Evolutionary conservation across 768 basidiomycete species (phyloP).

Genomic region (Hortiboletus flavorubellus): DNA sequence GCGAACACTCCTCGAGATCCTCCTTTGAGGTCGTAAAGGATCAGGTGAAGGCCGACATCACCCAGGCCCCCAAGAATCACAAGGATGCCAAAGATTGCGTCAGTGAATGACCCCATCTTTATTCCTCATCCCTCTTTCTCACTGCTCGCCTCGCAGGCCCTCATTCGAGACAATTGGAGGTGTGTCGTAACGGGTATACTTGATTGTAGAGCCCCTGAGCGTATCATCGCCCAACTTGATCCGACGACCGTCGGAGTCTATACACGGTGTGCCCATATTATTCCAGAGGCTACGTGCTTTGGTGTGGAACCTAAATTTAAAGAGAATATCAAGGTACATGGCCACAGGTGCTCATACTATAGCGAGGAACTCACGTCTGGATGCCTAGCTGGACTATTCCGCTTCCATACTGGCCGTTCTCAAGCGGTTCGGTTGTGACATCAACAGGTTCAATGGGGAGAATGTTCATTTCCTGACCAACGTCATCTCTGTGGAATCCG

Average conservation of each 20-base stretch:
- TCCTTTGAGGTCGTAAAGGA: conserved; percentile 14
- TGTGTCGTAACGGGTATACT: conserved; percentile 32
- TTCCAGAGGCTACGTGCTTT: conserved; percentile 4
- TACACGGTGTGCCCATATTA: conserved; percentile 3
- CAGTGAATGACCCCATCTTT: background rate
- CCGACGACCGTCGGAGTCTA: background rate
- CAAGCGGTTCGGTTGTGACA: conserved; percentile 1
- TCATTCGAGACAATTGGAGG: conserved; percentile 34
- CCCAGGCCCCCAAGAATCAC: background rate
- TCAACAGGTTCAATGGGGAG: background rate
- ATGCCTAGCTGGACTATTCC: conserved; percentile 2
- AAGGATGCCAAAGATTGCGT: conserved; percentile 1
- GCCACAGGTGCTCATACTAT: background rate
- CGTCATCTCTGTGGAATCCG: background rate
- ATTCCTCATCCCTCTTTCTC: background rate
- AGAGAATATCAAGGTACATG: background rate
- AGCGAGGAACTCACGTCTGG: background rate
- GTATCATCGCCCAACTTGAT: background rate
- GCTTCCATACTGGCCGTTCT: conserved; percentile 3
- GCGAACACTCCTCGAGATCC: conserved; percentile 10
- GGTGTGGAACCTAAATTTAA: background rate
- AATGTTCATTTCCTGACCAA: conserved; percentile 9
- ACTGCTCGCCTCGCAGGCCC: conserved; percentile 25
- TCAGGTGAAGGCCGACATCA: background rate
- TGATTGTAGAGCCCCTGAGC: conserved; percentile 8